Conservation (phyloP, 2,329 filamentous ascomycete species). For the Pseudocercospora fijiensis region DNA sequence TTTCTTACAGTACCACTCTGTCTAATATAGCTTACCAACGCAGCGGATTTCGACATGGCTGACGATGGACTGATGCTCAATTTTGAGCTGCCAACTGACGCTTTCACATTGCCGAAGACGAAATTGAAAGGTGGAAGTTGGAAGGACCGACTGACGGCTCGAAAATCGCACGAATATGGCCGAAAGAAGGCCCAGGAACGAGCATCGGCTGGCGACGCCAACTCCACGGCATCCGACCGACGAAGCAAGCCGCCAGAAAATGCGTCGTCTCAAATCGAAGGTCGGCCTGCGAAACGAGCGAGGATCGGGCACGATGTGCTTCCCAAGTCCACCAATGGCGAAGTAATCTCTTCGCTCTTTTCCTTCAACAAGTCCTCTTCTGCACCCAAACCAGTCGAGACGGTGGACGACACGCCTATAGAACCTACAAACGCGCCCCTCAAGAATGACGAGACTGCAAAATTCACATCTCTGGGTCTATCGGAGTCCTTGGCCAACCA, state of each 20-base stretch:
- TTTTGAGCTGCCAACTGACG: slow-evolving; percentile 70
- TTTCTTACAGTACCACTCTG: neutral
- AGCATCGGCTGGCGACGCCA: slow-evolving; percentile 1
- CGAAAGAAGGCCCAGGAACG: slow-evolving; percentile 44
- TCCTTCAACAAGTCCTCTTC: slow-evolving; percentile 76
- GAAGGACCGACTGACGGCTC: slow-evolving; percentile 81
- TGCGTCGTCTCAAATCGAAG: slow-evolving; percentile 4
- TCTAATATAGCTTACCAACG: neutral
- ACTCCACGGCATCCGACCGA: neutral
- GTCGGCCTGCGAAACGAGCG: slow-evolving; percentile 22
- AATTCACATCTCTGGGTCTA: slow-evolving; percentile 81
- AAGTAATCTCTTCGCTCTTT: slow-evolving; percentile 85
- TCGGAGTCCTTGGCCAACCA: slow-evolving; percentile 78
- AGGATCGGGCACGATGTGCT: slow-evolving; percentile 24
- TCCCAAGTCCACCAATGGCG: slow-evolving; percentile 25
- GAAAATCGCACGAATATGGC: slow-evolving; percentile 62
- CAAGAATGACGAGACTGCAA: slow-evolving; percentile 70
- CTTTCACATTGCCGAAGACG: slow-evolving; percentile 60
- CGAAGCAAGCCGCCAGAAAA: neutral
- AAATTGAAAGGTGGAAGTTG: slow-evolving; percentile 87
- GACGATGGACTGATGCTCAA: slow-evolving; percentile 96
- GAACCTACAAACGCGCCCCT: slow-evolving; percentile 90
- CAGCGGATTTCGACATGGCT: slow-evolving; percentile 62
- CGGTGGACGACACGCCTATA: slow-evolving; percentile 51
- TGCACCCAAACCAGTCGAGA: slow-evolving; percentile 40